phyloP scores from a whole-genome alignment of 345 rosid genomes.

The Dovyalis caffra region DNA sequence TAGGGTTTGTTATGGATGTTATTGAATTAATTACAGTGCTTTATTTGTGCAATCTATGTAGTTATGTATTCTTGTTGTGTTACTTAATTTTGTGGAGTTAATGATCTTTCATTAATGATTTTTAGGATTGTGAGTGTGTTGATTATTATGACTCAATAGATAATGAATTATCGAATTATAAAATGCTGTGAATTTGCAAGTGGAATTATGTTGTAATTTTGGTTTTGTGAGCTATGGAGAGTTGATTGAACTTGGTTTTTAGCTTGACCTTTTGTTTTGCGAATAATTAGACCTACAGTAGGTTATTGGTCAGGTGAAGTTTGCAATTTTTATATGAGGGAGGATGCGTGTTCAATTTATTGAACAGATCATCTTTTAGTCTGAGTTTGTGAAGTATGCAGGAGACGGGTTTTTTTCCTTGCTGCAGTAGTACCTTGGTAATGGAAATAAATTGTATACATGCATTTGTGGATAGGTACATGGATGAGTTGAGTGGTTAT shows the following conservation, averaged over 20 bases:
- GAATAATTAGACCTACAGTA: neutral
- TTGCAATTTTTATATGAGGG: neutral
- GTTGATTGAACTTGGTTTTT: neutral
- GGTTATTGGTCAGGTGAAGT: neutral
- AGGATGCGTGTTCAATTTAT: neutral
- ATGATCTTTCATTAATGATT: neutral
- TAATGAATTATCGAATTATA: neutral
- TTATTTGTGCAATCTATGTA: neutral
- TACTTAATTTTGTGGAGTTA: neutral
- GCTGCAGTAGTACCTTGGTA: neutral
- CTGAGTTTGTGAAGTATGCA: neutral
- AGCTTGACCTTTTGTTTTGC: neutral
- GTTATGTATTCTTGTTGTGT: neutral
- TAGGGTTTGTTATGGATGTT: conserved; percentile 5
- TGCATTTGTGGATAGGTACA: too few species aligned
- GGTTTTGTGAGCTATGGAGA: neutral
- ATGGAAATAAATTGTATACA: neutral
- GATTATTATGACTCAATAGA: neutral
- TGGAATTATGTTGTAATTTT: neutral
- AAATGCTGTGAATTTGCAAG: neutral
- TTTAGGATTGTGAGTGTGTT: neutral
- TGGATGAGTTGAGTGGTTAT: too few species aligned
- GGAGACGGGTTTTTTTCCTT: neutral
- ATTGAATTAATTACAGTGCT: neutral
- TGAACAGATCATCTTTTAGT: neutral